Evolutionary conservation across 139 green algal genomes (phyloP).

Genomic region (Chlorella sp.): DNA sequence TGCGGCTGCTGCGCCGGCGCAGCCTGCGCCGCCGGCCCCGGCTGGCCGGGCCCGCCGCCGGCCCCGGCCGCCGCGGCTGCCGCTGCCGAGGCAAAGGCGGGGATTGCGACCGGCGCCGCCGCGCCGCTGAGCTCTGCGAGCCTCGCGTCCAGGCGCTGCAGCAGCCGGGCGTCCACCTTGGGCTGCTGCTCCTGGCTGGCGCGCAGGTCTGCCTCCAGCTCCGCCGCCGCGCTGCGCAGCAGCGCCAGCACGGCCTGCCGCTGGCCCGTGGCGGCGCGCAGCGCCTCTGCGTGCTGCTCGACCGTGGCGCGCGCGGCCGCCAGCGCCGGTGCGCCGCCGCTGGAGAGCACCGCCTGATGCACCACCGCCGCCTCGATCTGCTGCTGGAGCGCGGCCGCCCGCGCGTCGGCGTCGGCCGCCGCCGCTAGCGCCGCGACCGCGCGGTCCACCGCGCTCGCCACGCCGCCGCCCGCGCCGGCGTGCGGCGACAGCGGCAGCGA

Average conservation of each 20-base stretch:
- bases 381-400: background rate
- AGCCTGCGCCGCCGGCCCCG: background rate
- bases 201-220: background rate
- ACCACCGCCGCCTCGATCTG: background rate
- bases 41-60: background rate
- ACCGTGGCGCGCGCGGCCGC: background rate
- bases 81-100: background rate
- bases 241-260: background rate
- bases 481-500: background rate
- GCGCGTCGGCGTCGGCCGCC: background rate
- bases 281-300: background rate
- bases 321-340: background rate
- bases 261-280: background rate
- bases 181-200: background rate
- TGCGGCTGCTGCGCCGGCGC: background rate
- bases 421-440: background rate
- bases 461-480: background rate
- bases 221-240: slow-evolving; percentile 8
- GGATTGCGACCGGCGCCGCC: too few species aligned
- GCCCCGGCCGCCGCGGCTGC: background rate
- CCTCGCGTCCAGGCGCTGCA: background rate
- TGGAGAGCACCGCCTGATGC: too few species aligned
- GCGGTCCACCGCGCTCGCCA: too few species aligned
- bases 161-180: background rate
- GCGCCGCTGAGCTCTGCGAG: background rate